Conservation (phyloP, 306 rosid genomes). For the Cicer yamashitae region DNA sequence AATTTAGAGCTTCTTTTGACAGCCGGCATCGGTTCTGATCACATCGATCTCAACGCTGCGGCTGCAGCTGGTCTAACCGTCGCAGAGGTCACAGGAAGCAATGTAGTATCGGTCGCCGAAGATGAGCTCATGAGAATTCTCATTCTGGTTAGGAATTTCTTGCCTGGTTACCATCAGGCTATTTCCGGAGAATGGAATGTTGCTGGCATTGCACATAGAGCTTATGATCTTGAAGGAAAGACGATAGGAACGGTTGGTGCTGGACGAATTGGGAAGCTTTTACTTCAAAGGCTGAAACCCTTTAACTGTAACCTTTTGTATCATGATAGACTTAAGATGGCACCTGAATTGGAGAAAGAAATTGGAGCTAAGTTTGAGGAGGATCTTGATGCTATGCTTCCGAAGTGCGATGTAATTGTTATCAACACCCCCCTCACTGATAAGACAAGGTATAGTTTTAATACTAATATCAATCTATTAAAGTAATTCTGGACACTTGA, state of each 20-base stretch:
- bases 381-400: constrained; percentile 95
- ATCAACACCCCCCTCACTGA: constrained; percentile 92
- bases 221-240: constrained; percentile 97
- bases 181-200: constrained; percentile 88
- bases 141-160: constrained; percentile 80
- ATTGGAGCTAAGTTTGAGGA: constrained; percentile 89
- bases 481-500: neutral
- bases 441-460: constrained; percentile 71
- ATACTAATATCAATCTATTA: neutral
- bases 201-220: constrained; percentile 86
- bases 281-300: constrained; percentile 90
- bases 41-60: constrained; percentile 87
- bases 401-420: constrained; percentile 87
- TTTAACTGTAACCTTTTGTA: constrained; percentile 88
- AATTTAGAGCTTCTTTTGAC: constrained; percentile 85
- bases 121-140: constrained; percentile 96
- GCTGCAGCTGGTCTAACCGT: constrained; percentile 95
- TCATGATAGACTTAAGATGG: constrained; percentile 77
- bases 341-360: constrained; percentile 74
- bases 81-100: constrained; percentile 97
- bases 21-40: constrained; percentile 96
- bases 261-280: constrained; percentile 85
- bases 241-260: constrained; percentile 89
- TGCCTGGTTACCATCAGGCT: constrained; percentile 85
- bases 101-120: constrained; percentile 90